Base-by-base conservation (phyloP, 257 asterid species). In the Nicotiana undulata region DNA sequence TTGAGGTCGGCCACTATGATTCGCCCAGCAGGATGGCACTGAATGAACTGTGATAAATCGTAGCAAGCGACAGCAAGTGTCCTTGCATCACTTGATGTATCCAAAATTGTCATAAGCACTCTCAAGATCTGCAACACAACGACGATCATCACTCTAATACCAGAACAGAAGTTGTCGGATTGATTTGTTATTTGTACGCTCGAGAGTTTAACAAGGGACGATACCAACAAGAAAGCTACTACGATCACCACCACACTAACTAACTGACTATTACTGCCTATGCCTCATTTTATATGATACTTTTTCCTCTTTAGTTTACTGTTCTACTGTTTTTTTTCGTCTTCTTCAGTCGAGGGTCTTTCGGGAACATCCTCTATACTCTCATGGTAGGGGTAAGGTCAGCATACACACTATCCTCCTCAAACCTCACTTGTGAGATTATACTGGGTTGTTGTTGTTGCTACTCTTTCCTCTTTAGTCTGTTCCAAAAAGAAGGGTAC, bases 11-110 rank as follows among this genome's bases (percentile, higher is more conserved):
- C 91, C 86, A 92, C 90, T 51, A 95, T 91, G 76, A 93, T 59
- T 63, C 99, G 94, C 51, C 99, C 99, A 26, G 99, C 99, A 65
- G 97, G 92, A 88, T 93, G 97, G 87, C 81, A 80, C 88, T 93
- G 98, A 78, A 93, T 92, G 91, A 95, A 93, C 87, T 93, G 99
- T 24, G 99, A 93, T 56, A 95, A 90, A 86, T 95, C 99, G 74
- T 84, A 93, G 86, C 97, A 95, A 74, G 98, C 98, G 67, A 95
- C 99, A 8, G 97, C 97, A 0, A 95, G 98, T 32, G 94, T 89
- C 84, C 97, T 89, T 28, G 95, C 87, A 86, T 93, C 99, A 53
- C 77, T 83, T 34, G 99, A 92, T 28, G 98, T 88, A 85, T 95
- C 99, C 93, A 95, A 75, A 61, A 95, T 91, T 59, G 98, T 95